These are phyloP conservation scores for Immersiella caudata DNA, from an alignment of 495 filamentous ascomycete species.

Conservation along the genomic window DNA sequence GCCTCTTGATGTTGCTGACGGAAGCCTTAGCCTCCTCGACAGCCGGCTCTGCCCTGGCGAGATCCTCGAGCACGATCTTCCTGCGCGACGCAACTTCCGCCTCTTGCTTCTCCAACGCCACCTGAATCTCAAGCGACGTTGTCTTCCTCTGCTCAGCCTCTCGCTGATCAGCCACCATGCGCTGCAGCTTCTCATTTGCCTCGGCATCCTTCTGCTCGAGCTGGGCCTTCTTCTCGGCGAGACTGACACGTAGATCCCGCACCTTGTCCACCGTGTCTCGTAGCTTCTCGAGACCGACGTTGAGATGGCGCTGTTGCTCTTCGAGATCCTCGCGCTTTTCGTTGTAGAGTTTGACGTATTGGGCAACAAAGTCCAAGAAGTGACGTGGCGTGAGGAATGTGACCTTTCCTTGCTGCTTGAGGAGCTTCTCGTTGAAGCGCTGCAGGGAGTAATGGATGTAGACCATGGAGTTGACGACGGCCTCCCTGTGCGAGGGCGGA, in stretches of 20 bases:
- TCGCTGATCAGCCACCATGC: slow-evolving; percentile 94
- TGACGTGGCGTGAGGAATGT: slow-evolving; percentile 96
- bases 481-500: slow-evolving; percentile 85
- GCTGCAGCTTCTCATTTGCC: slow-evolving; percentile 94
- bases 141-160: slow-evolving; percentile 92
- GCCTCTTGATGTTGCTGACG: slow-evolving; percentile 95
- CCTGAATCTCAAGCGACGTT: slow-evolving; percentile 84
- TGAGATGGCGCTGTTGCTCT: slow-evolving; percentile 96
- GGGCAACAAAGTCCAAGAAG: slow-evolving; percentile 96
- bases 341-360: slow-evolving; percentile 96
- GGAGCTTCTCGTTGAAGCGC: slow-evolving; percentile 82
- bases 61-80: slow-evolving; percentile 83
- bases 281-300: slow-evolving; percentile 97
- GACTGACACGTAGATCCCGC: slow-evolving; percentile 81
- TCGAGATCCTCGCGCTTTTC: slow-evolving; percentile 98
- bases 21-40: slow-evolving; percentile 91
- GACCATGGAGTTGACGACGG: slow-evolving; percentile 96
- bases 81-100: slow-evolving; percentile 79
- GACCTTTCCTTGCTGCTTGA: slow-evolving; percentile 85
- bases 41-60: slow-evolving; percentile 90
- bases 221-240: slow-evolving; percentile 91
- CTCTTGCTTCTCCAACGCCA: slow-evolving; percentile 85
- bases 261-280: slow-evolving; percentile 98
- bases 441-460: slow-evolving; percentile 95
- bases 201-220: slow-evolving; percentile 91